Base-by-base conservation (phyloP, 116 monocot genomes). In the Iris pallida region DNA sequence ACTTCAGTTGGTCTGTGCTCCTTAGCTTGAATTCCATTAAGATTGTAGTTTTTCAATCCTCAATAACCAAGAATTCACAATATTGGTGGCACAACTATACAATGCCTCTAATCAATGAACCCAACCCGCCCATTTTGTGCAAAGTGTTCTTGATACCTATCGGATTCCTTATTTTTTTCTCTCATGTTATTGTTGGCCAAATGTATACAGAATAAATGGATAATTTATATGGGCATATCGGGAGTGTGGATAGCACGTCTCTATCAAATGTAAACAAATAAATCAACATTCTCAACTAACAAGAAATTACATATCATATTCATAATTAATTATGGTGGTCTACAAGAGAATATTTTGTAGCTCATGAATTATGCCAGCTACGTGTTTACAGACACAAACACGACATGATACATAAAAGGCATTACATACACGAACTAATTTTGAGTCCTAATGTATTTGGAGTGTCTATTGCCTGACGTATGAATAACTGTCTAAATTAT, bases 241-340 rank as follows among this genome's bases (percentile, higher is more conserved):
- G 47, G 76, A 71, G 47, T 74, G 80, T 40, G 63, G 45, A 52
- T 68, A 66, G 4, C 82, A 71, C 59, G 81, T 55, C 14, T 70
- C 78, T 78, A 73, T 48, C 62, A 47, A 57, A 20, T 48, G 61
- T 65, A 63, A 65, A 45, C 20, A 13, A 71, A 42, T 19, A 45
- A 55, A 7, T 9, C 16, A 10, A 7, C 10, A 57, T 42, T 6
- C 44, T 14, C 42, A n/a, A 44, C 14, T 61, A 61, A 61, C 0
- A n/a, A 2, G 44, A 42, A 61, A 61, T 44, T 3, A 42, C 15
- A 14, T 14, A 61, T 1, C 56, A 19, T 5, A 17, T 30, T n/a
- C 40, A 8, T 8, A 58, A 58, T 30, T 30, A 30, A 0, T 30
- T 30, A 0, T 30, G 30, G 30, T 30, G 30, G 30, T 30, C 30